These are phyloP conservation scores for Picochlorum sp. DNA, from an alignment of 139 green algal species.

Conservation along the genomic window DNA sequence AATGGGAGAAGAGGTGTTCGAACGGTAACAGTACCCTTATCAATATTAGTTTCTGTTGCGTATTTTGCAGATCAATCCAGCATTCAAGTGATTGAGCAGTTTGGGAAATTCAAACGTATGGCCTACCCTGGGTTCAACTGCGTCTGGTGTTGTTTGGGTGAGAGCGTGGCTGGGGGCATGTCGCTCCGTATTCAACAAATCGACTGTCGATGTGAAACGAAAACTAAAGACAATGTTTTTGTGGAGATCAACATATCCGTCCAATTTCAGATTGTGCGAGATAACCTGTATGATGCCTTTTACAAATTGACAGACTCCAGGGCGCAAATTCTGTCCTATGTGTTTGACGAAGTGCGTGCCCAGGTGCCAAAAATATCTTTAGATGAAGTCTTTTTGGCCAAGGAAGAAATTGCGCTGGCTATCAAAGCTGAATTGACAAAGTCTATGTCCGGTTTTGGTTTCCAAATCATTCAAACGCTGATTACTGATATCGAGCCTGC, in stretches of 20 bases:
- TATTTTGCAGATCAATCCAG: constrained; percentile 16
- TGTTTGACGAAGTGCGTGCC: constrained; percentile 60
- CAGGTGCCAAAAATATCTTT: constrained; percentile 53
- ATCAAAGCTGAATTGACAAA: constrained; percentile 54
- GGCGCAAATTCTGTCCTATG: constrained; percentile 49
- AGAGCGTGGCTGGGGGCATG: constrained; percentile 36
- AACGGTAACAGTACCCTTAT: too few species aligned
- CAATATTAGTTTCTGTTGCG: not conserved
- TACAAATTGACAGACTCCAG: constrained; percentile 63
- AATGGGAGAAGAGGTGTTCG: too few species aligned
- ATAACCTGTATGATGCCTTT: constrained; percentile 63
- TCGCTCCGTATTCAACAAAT: constrained; percentile 58
- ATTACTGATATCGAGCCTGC: constrained; percentile 79
- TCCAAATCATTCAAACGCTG: constrained; percentile 76
- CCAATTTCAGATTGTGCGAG: constrained; percentile 55
- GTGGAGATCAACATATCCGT: constrained; percentile 64
- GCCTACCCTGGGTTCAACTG: constrained; percentile 44
- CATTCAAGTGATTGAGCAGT: constrained; percentile 26
- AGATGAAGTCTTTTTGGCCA: constrained; percentile 54
- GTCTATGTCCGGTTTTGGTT: constrained; percentile 56
- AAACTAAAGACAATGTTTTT: constrained; percentile 72
- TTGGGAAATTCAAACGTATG: constrained; percentile 34
- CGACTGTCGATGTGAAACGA: constrained; percentile 51
- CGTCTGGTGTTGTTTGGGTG: constrained; percentile 34
- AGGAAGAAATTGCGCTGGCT: constrained; percentile 76